Evolutionary conservation across 169 alveolate species (phyloP), one percentile per base, ranked within the genome.

Genomic region (Cryptosporidium sp.): DNA sequence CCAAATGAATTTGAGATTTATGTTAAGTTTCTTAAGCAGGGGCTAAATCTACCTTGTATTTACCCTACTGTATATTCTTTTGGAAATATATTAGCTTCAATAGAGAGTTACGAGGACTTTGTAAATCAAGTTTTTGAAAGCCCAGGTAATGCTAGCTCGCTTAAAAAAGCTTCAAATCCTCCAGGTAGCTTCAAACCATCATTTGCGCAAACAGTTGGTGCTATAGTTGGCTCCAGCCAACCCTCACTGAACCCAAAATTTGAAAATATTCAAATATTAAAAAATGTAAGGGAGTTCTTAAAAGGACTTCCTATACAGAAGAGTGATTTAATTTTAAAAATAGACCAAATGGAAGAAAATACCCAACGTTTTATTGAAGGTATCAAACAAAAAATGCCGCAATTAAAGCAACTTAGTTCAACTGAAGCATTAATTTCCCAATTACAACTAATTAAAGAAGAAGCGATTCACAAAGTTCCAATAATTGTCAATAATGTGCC

Each of bases 101-200:
- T 80, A 39, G 89, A 80, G 62, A 80, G 89, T 39, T 80, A 80
- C 60, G 89, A 80, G n/a, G 89, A 80, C 45, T 80, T 60, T 29
- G 68, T 80, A 23, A 70, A 80, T 65, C 89, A 80, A 62, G 89
- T 80, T 5, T 71, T 71, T 29, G 70, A 53, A 9, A 26, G 33
- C 2, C 21, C 72, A 26, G 23, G 68, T 4, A 45, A 35, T 73
- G 8, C 8, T 21, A 67, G 44, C 26, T 80, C 89, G 2, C 56
- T 35, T 60, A 26, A 42, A 26, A 26, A 51, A 16, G 52, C 10
- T 16, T 3, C 86, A 35, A 73, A 60, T 16, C 31, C 70, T 2
- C 39, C 44, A 21, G 72, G 72, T 10, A 33, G 51, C 26, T n/a
- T 35, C 31, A 44, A 39, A 7, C 85, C 23, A 72, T 8, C 69